These are phyloP conservation scores for Yamadazyma aaseri DNA, from an alignment of 1,139 yeast genomes.

Conservation along the genomic window DNA sequence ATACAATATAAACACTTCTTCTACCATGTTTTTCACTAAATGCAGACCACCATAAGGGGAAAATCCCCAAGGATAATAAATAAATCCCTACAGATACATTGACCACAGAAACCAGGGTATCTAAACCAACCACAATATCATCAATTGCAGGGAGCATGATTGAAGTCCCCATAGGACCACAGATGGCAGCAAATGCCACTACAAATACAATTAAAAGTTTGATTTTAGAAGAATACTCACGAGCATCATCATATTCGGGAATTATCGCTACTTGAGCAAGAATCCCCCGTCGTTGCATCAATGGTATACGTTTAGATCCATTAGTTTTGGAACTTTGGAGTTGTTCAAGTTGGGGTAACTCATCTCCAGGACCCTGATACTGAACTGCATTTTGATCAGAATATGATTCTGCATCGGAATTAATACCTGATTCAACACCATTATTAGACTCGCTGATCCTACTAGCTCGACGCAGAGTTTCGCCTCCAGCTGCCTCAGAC, in stretches of 20 bases:
- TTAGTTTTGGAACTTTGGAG: neutral
- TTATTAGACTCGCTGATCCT: too few species aligned
- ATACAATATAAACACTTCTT: conserved; percentile 66
- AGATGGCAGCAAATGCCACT: conserved; percentile 71
- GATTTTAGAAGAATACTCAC: conserved; percentile 51
- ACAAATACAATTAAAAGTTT: conserved; percentile 60
- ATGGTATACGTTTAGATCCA: conserved; percentile 30
- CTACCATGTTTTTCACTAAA: conserved; percentile 76
- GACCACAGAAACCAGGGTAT: conserved; percentile 59
- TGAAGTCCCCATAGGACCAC: conserved; percentile 93
- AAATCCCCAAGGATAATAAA: conserved; percentile 67
- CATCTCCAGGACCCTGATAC: neutral
- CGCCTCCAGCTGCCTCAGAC: neutral
- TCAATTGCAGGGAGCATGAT: conserved; percentile 78
- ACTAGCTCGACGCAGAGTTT: too few species aligned
- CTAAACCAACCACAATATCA: conserved; percentile 51
- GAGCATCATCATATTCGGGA: conserved; percentile 74
- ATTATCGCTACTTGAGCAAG: conserved; percentile 52
- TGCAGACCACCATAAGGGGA: conserved; percentile 90
- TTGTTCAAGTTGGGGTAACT: neutral
- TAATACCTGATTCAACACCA: too few species aligned
- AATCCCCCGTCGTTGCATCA: conserved; percentile 51
- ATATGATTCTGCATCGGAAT: too few species aligned
- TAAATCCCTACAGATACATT: conserved; percentile 82
- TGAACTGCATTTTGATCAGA: neutral